phyloP scores from a whole-genome alignment of 2,329 filamentous ascomycete genomes.

The Alternaria viburni region DNA sequence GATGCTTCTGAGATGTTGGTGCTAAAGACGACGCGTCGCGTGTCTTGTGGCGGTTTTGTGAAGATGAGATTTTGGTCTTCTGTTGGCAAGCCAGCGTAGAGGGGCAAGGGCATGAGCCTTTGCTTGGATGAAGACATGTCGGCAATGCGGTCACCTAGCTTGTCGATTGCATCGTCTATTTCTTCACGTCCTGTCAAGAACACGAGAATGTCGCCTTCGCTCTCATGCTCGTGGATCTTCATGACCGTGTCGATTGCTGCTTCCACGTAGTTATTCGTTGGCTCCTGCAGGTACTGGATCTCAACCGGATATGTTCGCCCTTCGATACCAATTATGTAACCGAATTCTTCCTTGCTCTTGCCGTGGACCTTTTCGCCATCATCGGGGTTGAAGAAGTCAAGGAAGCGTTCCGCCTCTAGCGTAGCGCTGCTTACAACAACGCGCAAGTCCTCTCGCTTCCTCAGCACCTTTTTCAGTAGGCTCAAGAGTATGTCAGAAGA shows the following conservation, averaged over 20 bases:
- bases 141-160: constrained; percentile 74
- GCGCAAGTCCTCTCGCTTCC: constrained; percentile 78
- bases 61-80: constrained; percentile 97
- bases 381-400: constrained; percentile 73
- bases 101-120: constrained; percentile 72
- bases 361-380: constrained; percentile 47
- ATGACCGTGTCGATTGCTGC: constrained; percentile 82
- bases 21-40: constrained; percentile 87
- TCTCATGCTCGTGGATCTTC: constrained; percentile 83
- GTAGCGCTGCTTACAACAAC: constrained; percentile 95
- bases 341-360: constrained; percentile 53
- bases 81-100: constrained; percentile 87
- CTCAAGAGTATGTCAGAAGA: constrained; percentile 92
- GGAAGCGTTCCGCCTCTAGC: constrained; percentile 84
- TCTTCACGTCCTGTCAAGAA: constrained; percentile 94
- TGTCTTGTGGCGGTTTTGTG: constrained; percentile 79
- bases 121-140: constrained; percentile 66
- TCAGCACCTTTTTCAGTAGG: constrained; percentile 86
- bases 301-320: constrained; percentile 90
- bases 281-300: constrained; percentile 76
- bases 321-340: constrained; percentile 81
- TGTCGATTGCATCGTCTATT: constrained; percentile 82
- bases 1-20: constrained; percentile 98
- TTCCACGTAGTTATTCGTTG: constrained; percentile 86
- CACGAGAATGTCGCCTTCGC: constrained; percentile 83